Evolutionary conservation across 257 asterid species (phyloP), one percentile per base, ranked within the genome.

Genomic region (Capsicum baccatum): DNA sequence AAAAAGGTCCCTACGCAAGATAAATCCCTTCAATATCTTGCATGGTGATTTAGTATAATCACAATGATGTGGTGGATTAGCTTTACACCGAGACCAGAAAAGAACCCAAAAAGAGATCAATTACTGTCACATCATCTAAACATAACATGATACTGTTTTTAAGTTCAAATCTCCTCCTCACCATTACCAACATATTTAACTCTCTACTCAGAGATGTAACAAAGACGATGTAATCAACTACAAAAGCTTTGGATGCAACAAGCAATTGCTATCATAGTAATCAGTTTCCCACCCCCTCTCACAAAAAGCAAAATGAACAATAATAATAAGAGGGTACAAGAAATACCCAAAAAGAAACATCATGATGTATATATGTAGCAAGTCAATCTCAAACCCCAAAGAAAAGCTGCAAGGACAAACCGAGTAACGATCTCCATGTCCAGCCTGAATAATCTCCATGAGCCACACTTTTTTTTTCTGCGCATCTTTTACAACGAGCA

Each of bases 401-500:
- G n/a, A 76, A 76, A 54, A 52, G 50, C 64, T 76, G 14, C 50
- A 8, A 54, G 64, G 26, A 54, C 81, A 76, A 74, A 95, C 99
- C 95, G 91, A 93, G 83, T 96, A 96, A 33, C 95, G 98, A 86
- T 90, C 95, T 17, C 91, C 93, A 70, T 85, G 93, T 81, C 98
- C 97, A 79, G 96, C 83, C 84, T 93, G 97, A 84, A 96, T 89
- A 52, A 94, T 90, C 26, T 92, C 94, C n/a, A 69, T 84, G 86
- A 96, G 84, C 37, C 93, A 94, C 74, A 92, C 99, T 88, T 89
- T 87, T 84, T 84, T 90, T 94, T 91, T 89, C 93, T 11, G 58
- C 73, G 89, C 99, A 96, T 87, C 92, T 91, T 79, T 82, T 87
- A 89, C 99, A 96, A 48, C 92, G 95, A 85, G 97, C 98, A 91